A percentile compares a stretch with the other conserved stretches of the same genome.
These are phyloP conservation scores for Oenanthe javanica DNA, from an alignment of 140 eudicot species.

Conservation along the genomic window DNA sequence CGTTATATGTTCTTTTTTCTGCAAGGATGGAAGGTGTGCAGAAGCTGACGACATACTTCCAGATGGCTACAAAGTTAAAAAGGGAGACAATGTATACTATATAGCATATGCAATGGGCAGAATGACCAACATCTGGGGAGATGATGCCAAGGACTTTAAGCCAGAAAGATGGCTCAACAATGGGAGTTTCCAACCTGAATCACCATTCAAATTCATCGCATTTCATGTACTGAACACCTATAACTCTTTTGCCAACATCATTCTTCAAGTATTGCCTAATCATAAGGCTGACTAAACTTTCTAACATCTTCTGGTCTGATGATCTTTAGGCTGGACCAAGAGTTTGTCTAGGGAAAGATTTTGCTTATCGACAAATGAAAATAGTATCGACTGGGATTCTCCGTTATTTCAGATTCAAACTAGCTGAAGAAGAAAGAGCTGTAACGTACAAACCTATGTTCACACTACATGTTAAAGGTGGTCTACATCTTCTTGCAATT, in stretches of 20 bases:
- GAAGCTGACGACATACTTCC: constrained; percentile 55
- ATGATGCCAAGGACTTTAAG: constrained; percentile 52
- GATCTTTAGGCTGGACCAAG: constrained; percentile 58
- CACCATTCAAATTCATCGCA: constrained; percentile 55
- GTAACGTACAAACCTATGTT: constrained; percentile 37
- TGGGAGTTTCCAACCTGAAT: constrained; percentile 47
- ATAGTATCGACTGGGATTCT: constrained; percentile 40
- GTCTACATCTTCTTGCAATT: constrained; percentile 40
- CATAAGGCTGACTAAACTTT: not conserved
- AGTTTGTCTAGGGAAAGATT: constrained; percentile 60
- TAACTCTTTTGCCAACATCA: not conserved
- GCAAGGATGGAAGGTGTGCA: constrained; percentile 34
- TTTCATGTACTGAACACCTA: constrained; percentile 39
- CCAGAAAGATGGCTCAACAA: constrained; percentile 64
- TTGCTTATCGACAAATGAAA: constrained; percentile 72
- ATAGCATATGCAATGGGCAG: constrained; percentile 53
- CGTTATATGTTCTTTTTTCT: not conserved
- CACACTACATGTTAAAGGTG: constrained; percentile 46
- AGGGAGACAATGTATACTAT: constrained; percentile 41
- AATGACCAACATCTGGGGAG: constrained; percentile 50
- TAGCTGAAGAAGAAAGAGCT: constrained; percentile 32
- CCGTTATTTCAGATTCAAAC: constrained; percentile 35
- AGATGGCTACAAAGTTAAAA: constrained; percentile 52
- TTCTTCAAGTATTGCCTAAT: not conserved
- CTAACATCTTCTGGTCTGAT: not conserved